Conservation (phyloP, 78 protist genomes). For the Thecamonas trahens region DNA sequence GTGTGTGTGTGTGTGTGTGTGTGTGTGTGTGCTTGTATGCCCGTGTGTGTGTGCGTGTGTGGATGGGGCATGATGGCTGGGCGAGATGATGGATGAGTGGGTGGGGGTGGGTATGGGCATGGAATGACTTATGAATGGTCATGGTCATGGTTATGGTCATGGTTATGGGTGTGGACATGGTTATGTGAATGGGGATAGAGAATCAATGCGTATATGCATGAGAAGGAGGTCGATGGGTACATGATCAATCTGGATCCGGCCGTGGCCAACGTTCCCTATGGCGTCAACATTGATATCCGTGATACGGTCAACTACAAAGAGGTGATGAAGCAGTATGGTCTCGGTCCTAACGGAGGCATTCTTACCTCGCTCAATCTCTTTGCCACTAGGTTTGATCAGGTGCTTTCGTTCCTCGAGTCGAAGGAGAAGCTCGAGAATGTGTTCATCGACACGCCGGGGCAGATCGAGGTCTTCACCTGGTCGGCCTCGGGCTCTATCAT, state of each 20-base stretch:
- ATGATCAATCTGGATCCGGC: constrained; percentile 93
- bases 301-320: constrained; percentile 94
- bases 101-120: neutral
- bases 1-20: neutral
- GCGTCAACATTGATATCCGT: constrained; percentile 93
- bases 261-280: constrained; percentile 59
- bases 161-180: neutral
- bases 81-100: too few relatives aligned
- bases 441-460: constrained; percentile 94
- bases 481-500: constrained; percentile 90
- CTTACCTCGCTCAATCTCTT: constrained; percentile 93
- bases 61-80: too few relatives aligned
- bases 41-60: neutral
- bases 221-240: constrained; percentile 57
- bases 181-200: constrained; percentile 15
- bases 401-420: constrained; percentile 59
- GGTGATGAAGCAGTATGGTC: constrained; percentile 89
- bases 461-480: constrained; percentile 98
- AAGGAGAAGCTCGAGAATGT: constrained; percentile 51
- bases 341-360: constrained; percentile 99
- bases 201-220: constrained; percentile 46
- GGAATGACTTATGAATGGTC: neutral
- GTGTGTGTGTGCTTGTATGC: neutral
- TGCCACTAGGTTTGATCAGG: constrained; percentile 88
- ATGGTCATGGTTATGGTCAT: neutral